These are phyloP conservation scores for Dothidotthia symphoricarpi DNA, from an alignment of 2,329 filamentous ascomycete species.

Conservation along the genomic window DNA sequence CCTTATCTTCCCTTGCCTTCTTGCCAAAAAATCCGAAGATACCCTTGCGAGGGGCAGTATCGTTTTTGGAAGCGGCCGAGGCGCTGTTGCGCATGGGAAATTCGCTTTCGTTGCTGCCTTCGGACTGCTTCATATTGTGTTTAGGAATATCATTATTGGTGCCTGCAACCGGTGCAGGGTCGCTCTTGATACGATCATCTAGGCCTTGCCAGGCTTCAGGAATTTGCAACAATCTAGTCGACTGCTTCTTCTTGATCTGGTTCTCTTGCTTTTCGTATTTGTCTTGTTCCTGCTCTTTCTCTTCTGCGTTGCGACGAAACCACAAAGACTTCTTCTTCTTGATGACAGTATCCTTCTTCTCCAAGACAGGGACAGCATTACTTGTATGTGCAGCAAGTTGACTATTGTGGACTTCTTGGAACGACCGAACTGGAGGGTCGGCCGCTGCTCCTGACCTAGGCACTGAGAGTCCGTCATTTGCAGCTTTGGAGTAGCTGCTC, in stretches of 20 bases:
- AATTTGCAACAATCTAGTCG: slow-evolving; percentile 28
- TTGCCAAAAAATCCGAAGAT: slow-evolving; percentile 56
- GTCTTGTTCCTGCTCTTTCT: slow-evolving; percentile 38
- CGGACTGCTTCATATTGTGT: slow-evolving; percentile 22
- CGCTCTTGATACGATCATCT: slow-evolving; percentile 36
- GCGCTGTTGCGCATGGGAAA: slow-evolving; percentile 44
- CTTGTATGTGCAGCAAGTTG: slow-evolving; percentile 17
- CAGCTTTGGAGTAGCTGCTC: slow-evolving; percentile 25
- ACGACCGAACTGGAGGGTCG: slow-evolving; percentile 16
- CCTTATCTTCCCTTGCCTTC: slow-evolving; percentile 46
- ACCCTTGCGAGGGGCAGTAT: slow-evolving; percentile 41
- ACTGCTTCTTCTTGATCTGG: slow-evolving; percentile 29
- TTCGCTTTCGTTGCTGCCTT: slow-evolving; percentile 41
- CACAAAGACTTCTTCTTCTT: slow-evolving; percentile 50
- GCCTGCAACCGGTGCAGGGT: slow-evolving; percentile 3
- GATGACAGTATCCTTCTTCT: slow-evolving; percentile 27
- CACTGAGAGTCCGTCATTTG: slow-evolving; percentile 11
- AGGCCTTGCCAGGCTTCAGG: slow-evolving; percentile 39
- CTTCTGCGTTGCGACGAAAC: slow-evolving; percentile 43
- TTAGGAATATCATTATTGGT: slow-evolving; percentile 9
- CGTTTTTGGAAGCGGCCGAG: slow-evolving; percentile 37
- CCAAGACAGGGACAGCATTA: slow-evolving; percentile 7
- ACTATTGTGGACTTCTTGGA: slow-evolving; percentile 22
- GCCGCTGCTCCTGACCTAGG: slow-evolving; percentile 16
- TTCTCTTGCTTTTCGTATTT: slow-evolving; percentile 26